phyloP scores from a whole-genome alignment of 2,329 filamentous ascomycete genomes.

The Aspergillus caelatus region DNA sequence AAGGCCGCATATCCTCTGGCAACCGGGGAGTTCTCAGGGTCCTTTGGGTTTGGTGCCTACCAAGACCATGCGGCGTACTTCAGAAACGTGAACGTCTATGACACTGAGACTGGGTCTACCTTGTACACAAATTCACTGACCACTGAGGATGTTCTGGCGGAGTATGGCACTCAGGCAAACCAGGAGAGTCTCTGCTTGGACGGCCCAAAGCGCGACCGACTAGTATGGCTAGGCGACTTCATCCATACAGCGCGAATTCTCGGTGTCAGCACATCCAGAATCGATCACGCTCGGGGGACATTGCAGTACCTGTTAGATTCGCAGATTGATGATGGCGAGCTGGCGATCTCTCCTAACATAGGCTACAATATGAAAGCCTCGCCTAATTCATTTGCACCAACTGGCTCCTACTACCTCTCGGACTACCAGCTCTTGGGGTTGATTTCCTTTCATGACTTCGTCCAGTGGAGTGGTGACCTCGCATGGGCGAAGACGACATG shows the following conservation, averaged over 20 bases:
- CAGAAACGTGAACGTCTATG: constrained; percentile 13
- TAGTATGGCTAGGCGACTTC: constrained; percentile 32
- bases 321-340: constrained; percentile 13
- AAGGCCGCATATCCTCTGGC: not conserved
- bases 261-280: constrained; percentile 16
- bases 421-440: not conserved
- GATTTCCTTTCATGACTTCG: not conserved
- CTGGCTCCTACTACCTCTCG: not conserved
- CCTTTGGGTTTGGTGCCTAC: constrained; percentile 19
- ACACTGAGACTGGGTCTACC: constrained; percentile 17
- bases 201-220: constrained; percentile 61
- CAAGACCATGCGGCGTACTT: constrained; percentile 22
- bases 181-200: constrained; percentile 42
- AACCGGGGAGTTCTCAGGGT: not conserved
- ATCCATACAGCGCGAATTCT: constrained; percentile 23
- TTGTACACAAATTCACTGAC: constrained; percentile 19
- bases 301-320: constrained; percentile 17
- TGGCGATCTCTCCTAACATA: constrained; percentile 16
- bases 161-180: constrained; percentile 27
- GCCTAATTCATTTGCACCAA: not conserved
- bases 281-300: constrained; percentile 16
- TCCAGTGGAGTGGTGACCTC: not conserved
- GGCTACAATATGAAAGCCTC: constrained; percentile 12
- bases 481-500: not conserved
- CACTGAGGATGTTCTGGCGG: constrained; percentile 10